These are phyloP conservation scores for Avena atlantica DNA, from an alignment of 176 grass and related monocot genomes.

Conservation along the genomic window DNA sequence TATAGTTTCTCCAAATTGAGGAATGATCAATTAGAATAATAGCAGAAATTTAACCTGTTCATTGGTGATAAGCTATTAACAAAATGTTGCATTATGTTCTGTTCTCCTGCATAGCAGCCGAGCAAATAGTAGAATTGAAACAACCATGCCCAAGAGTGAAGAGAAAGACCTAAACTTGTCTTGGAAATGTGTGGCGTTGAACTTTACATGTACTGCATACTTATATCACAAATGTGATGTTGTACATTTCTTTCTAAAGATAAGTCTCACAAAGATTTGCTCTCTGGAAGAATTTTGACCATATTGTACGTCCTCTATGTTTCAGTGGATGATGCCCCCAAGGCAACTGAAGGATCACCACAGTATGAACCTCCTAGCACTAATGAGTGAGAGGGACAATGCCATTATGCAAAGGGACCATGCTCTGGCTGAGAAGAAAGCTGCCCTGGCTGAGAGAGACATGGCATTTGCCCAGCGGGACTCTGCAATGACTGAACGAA, in stretches of 20 bases:
- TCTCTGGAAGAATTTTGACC: background rate
- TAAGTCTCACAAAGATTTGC: background rate
- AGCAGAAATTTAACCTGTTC: background rate
- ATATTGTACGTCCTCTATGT: conserved; percentile 21
- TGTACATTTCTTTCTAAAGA: background rate
- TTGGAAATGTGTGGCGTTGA: background rate
- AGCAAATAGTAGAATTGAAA: background rate
- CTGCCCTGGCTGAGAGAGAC: conserved; percentile 79
- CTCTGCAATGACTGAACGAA: conserved; percentile 76
- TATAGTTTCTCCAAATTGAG: background rate
- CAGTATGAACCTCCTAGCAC: conserved; percentile 63
- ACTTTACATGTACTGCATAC: conserved; percentile 3
- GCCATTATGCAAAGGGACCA: conserved; percentile 79
- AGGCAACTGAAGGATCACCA: conserved; percentile 75
- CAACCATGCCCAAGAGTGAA: background rate
- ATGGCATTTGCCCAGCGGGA: conserved; percentile 80
- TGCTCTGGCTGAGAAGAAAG: conserved; percentile 88
- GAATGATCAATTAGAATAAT: background rate
- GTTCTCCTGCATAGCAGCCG: background rate
- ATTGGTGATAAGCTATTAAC: background rate
- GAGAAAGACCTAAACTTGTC: background rate
- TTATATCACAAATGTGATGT: background rate
- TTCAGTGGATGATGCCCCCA: conserved; percentile 95
- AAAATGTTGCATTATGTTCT: background rate
- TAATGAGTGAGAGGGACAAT: conserved; percentile 78